Percentiles rank a stretch among this genome's conserved stretches.
phyloP scores from a whole-genome alignment of 164 flowering plant species.

The Berberis vulgaris region DNA sequence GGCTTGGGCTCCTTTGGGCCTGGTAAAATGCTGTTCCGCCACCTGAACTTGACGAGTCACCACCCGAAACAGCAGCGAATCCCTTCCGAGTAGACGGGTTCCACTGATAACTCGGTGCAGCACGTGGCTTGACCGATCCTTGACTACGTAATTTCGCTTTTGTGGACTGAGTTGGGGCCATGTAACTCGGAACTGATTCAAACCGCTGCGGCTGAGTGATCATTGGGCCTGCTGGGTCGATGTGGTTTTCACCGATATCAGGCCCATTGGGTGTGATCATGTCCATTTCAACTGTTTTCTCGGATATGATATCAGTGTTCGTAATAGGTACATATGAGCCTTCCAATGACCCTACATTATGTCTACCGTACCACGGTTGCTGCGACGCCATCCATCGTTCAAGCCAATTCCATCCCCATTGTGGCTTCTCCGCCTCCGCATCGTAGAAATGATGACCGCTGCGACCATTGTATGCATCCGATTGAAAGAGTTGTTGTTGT shows the following conservation, averaged over 20 bases:
- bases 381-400: conserved; percentile 92
- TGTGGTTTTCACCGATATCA: conserved; percentile 5
- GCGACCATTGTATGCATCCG: conserved; percentile 12
- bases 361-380: conserved; percentile 42
- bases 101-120: conserved; percentile 36
- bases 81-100: conserved; percentile 44
- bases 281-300: conserved; percentile 86
- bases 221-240: conserved; percentile 15
- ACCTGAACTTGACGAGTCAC: conserved; percentile 59
- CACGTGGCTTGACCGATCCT: conserved; percentile 1
- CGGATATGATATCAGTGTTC: conserved; percentile 57
- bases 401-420: conserved; percentile 93
- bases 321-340: conserved; percentile 32
- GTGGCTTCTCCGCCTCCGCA: conserved; percentile 34
- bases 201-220: conserved; percentile 12
- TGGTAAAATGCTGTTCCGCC: conserved; percentile 33
- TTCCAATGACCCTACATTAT: conserved; percentile 17
- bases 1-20: conserved; percentile 42
- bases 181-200: conserved; percentile 68
- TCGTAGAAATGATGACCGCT: conserved; percentile 10
- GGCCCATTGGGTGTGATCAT: conserved; percentile 22
- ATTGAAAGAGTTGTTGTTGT: conserved; percentile 22
- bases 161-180: conserved; percentile 87
- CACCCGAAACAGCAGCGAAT: conserved; percentile 4
- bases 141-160: conserved; percentile 56